A percentile compares a stretch with the other conserved stretches of the same genome.
These are phyloP conservation scores for Bolboschoenus planiculmis DNA, from an alignment of 176 grass and related monocot genomes.

Conservation along the genomic window DNA sequence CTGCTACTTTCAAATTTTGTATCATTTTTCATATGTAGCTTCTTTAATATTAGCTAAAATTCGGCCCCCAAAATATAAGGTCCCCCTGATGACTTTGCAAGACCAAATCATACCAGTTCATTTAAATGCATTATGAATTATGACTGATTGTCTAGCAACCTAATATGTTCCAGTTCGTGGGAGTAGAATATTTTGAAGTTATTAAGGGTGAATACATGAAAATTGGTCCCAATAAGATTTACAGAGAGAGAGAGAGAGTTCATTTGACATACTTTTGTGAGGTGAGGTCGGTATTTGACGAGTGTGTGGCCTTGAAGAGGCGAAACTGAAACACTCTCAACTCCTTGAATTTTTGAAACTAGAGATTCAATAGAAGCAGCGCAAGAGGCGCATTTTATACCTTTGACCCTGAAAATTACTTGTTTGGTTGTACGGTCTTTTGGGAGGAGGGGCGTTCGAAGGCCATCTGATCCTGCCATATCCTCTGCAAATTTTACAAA, in stretches of 20 bases:
- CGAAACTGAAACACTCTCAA: slow-evolving; percentile 74
- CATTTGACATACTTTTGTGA: slow-evolving; percentile 60
- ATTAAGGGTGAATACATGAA: not conserved
- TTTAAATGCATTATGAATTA: not conserved
- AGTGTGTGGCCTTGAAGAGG: slow-evolving; percentile 57
- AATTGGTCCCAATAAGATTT: not conserved
- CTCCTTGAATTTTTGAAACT: slow-evolving; percentile 54
- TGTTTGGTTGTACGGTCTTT: slow-evolving; percentile 47
- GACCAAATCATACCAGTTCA: not conserved
- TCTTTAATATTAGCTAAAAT: not conserved
- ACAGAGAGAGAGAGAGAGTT: not conserved
- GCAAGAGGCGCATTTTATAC: slow-evolving; percentile 76
- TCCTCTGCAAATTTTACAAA: not conserved
- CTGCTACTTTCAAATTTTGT: not conserved
- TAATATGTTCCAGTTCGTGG: not conserved
- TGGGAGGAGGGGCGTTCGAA: slow-evolving; percentile 57
- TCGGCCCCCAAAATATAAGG: not conserved
- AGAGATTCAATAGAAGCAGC: slow-evolving; percentile 62
- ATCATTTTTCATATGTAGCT: not conserved
- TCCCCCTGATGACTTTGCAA: not conserved
- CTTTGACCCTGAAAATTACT: slow-evolving; percentile 53
- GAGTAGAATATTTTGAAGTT: not conserved
- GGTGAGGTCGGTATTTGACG: slow-evolving; percentile 54
- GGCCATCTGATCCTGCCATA: slow-evolving; percentile 4
- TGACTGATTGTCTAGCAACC: not conserved